Evolutionary conservation across 768 basidiomycete genomes (phyloP).

Genomic region (Pleurotus sapidus): DNA sequence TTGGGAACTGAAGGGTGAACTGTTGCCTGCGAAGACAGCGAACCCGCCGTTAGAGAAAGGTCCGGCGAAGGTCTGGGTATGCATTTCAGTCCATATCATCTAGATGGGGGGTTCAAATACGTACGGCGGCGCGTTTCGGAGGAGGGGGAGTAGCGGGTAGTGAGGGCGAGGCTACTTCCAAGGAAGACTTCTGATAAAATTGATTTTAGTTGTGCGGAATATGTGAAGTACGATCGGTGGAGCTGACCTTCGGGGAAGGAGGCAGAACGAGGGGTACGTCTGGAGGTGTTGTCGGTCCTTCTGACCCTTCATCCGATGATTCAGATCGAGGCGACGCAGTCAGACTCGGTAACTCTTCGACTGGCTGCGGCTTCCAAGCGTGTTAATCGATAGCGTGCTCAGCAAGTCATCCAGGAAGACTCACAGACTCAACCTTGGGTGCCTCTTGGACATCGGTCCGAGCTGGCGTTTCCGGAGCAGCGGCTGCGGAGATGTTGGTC

Average conservation of each 20-base stretch:
- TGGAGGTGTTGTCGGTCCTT: neutral
- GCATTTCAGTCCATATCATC: neutral
- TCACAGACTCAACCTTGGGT: neutral
- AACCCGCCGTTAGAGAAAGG: slow-evolving; percentile 24
- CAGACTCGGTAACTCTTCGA: slow-evolving; percentile 2
- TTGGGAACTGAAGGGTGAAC: slow-evolving; percentile 29
- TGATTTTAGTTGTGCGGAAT: neutral
- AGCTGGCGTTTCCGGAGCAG: neutral
- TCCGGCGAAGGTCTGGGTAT: too few species aligned
- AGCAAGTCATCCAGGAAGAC: neutral
- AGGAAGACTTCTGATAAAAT: neutral
- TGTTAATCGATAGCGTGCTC: neutral
- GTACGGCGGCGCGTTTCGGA: neutral
- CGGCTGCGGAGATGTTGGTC: neutral
- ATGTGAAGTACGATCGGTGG: neutral
- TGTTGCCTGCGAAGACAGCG: slow-evolving; percentile 32
- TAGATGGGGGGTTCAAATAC: neutral
- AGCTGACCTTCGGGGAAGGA: slow-evolving; percentile 1
- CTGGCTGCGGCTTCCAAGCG: neutral
- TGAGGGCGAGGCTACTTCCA: neutral
- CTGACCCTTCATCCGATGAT: neutral
- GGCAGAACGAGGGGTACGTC: neutral
- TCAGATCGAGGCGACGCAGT: neutral
- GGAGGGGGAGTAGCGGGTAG: neutral
- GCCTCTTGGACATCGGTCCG: neutral